Evolutionary conservation across 371 early-diverging fungal genomes (phyloP), one percentile per base, ranked within the genome.

Genomic region (Actinomortierella wolfii): DNA sequence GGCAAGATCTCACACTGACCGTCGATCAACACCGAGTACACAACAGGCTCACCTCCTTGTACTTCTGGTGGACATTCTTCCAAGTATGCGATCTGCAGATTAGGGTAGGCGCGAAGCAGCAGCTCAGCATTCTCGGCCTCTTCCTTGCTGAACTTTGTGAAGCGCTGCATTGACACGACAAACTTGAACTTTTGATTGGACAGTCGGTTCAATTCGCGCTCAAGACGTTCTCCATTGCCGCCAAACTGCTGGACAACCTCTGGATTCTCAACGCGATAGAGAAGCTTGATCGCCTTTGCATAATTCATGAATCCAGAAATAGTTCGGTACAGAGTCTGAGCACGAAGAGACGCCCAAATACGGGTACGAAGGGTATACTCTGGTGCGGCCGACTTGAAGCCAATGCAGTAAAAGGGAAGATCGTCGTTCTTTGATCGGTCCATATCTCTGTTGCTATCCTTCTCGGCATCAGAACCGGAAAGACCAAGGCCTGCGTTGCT

Each of bases 271-370:
- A 94, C 89, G 2, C 90, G 87, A 57, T 89, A 89, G 13, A 95
- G 77, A 2, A 93, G 79, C 64, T 90, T 89, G 64, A 95, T 84
- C 1, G 94, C 93, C 66, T 90, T 91, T 50, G 85, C 82, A 59
- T 95, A 94, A 67, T 94, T 94, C 94, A 94, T 93, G 64, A 94
- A 93, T 0, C 96, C 95, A 29, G 90, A 87, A 8, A 94, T 89
- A 3, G 94, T 94, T 41, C 95, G 90, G 61, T 89, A 94, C 50
- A 95, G 78, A 0, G 96, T 95, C 75, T 94, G 94, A 17, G 93
- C 89, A 25, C 94, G 86, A 8, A 94, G 78, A 0, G 94, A 94
- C 1, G 95, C 94, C 94, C 94, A 95, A 26, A 94, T 92, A 28
- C 95, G 89, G 6, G 93, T 94, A 44, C 94, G 87, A 29, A 94